These are phyloP conservation scores for Trichoderma gamsii DNA, from an alignment of 495 filamentous ascomycete species.

Conservation along the genomic window DNA sequence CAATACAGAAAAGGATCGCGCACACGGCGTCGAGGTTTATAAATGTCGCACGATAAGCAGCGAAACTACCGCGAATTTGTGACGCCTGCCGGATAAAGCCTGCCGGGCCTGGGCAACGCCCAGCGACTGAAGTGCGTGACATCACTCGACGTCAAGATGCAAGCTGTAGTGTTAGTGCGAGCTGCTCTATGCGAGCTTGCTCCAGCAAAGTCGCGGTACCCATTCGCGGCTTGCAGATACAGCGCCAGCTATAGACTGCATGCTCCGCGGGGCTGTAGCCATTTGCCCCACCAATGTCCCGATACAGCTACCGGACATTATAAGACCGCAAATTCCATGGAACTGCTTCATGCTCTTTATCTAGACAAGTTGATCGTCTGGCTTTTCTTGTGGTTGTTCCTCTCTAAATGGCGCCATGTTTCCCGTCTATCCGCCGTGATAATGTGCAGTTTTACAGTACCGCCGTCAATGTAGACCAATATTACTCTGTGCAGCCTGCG, in stretches of 20 bases:
- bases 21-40: background rate
- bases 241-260: background rate
- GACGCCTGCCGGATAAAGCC: background rate
- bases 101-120: background rate
- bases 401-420: too few relatives aligned
- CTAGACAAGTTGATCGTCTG: too few relatives aligned
- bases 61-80: background rate
- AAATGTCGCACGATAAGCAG: background rate
- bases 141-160: conserved; percentile 9
- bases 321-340: background rate
- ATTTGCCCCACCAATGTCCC: conserved; percentile 6
- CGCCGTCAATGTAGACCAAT: too few relatives aligned
- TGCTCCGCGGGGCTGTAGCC: background rate
- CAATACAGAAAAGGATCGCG: conserved; percentile 1
- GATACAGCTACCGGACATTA: background rate
- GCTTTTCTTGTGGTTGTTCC: too few relatives aligned
- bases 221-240: background rate
- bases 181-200: background rate
- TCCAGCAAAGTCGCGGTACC: background rate
- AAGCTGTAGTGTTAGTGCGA: background rate
- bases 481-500: too few relatives aligned
- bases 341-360: too few relatives aligned
- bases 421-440: too few relatives aligned
- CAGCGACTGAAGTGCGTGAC: background rate
- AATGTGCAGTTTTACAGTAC: too few relatives aligned